Conservation (phyloP, 1,284 basidiomycete genomes). For the Puccinia novopanici region DNA sequence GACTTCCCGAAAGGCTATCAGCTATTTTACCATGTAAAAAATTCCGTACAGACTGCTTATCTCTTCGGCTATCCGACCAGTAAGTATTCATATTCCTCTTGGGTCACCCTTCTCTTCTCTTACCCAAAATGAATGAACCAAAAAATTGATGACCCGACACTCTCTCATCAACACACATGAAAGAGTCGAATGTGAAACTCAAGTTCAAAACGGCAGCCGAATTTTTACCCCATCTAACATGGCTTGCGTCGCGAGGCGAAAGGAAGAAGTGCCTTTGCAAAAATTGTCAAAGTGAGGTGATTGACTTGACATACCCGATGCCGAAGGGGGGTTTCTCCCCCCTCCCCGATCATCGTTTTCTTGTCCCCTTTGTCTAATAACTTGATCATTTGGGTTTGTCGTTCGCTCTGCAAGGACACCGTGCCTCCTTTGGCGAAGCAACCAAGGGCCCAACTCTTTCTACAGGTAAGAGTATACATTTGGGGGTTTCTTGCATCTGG, state of each 20-base stretch:
- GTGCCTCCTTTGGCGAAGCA: background rate
- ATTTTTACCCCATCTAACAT: slow-evolving; percentile 43
- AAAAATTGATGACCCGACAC: no score
- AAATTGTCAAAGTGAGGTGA: slow-evolving; percentile 24
- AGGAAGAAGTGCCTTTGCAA: slow-evolving; percentile 19
- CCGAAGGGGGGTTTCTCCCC: no score
- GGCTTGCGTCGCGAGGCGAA: slow-evolving; percentile 17
- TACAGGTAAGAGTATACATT: background rate
- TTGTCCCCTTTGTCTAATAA: background rate
- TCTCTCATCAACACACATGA: background rate
- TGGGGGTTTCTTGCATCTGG: no score
- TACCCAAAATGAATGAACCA: background rate
- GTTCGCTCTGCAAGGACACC: background rate
- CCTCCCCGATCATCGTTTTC: no score
- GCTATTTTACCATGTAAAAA: slow-evolving; percentile 39
- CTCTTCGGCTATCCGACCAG: slow-evolving; percentile 34
- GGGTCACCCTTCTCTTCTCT: background rate
- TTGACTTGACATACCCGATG: background rate
- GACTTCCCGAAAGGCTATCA: slow-evolving; percentile 43
- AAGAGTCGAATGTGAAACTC: slow-evolving; percentile 1
- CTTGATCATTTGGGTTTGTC: background rate
- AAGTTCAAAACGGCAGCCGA: slow-evolving; percentile 43
- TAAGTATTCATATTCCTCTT: background rate
- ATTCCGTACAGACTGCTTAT: slow-evolving; percentile 9
- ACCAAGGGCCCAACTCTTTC: background rate